These are phyloP conservation scores for Epichloe amarillans DNA, from an alignment of 2,329 filamentous ascomycete species.

Conservation along the genomic window DNA sequence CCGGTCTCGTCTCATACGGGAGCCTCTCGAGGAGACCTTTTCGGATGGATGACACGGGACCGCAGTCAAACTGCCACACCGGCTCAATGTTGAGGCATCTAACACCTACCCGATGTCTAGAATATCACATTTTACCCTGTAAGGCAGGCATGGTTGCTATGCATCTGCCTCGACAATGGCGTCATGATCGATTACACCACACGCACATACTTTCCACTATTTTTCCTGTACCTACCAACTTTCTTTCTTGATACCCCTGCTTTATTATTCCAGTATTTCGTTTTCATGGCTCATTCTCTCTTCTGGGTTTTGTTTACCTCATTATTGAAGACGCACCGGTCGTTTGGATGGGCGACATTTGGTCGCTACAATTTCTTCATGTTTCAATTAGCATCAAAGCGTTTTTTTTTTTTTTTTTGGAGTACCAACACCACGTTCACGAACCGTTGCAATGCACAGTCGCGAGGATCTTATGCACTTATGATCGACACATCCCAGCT, in stretches of 20 bases:
- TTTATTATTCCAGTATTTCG: background rate
- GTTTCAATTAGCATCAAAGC: background rate
- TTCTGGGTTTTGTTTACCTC: background rate
- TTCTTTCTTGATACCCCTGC: conserved; percentile 6
- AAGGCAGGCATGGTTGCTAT: background rate
- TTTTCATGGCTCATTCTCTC: background rate
- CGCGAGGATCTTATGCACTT: background rate
- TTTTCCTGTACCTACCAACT: background rate
- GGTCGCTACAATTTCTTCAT: background rate
- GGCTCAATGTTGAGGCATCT: conserved; percentile 7
- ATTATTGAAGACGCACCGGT: background rate
- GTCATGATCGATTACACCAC: background rate
- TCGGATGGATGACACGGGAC: conserved; percentile 39
- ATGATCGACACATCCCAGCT: background rate
- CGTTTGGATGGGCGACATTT: background rate
- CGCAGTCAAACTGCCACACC: conserved; percentile 19
- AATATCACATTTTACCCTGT: background rate
- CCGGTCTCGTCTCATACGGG: conserved; percentile 16
- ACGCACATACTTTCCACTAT: background rate
- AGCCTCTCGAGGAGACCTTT: conserved; percentile 27
- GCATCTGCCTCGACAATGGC: background rate
- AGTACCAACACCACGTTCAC: background rate
- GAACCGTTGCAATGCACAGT: background rate
- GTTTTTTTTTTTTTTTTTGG: background rate
- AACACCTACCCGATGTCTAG: background rate